Percentiles rank a stretch among this genome's conserved stretches.
Conservation (phyloP, 352 stramenopile genomes). For the Peronospora belbahrii region DNA sequence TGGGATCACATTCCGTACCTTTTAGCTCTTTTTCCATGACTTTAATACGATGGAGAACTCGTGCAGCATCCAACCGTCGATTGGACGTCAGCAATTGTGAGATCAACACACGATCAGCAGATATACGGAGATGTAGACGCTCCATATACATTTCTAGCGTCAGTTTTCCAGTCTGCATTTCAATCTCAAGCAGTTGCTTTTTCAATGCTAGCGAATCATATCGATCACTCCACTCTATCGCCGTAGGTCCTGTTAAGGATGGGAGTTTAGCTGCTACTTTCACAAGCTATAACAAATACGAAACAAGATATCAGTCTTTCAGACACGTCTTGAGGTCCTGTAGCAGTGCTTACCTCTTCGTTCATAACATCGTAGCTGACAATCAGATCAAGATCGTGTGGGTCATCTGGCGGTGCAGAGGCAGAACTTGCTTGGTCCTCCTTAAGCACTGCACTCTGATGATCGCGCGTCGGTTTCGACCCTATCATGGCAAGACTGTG, state of each 20-base stretch:
- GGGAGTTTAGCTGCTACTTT: constrained; percentile 52
- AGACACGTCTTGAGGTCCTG: neutral
- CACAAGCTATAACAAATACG: constrained; percentile 33
- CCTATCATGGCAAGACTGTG: neutral
- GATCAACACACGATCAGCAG: constrained; percentile 42
- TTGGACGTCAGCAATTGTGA: constrained; percentile 32
- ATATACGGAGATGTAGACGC: constrained; percentile 40
- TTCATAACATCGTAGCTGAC: constrained; percentile 83
- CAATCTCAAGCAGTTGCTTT: constrained; percentile 76
- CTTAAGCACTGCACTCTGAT: neutral
- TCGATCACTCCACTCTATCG: constrained; percentile 42
- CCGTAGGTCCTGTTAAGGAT: constrained; percentile 24
- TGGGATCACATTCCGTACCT: constrained; percentile 23
- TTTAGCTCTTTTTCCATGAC: constrained; percentile 72
- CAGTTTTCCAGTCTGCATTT: constrained; percentile 74
- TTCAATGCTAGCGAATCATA: constrained; percentile 65
- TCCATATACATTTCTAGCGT: constrained; percentile 66
- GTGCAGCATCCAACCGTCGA: constrained; percentile 47
- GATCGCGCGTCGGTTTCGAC: neutral
- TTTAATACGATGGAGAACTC: constrained; percentile 67
- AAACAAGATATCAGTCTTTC: constrained; percentile 3
- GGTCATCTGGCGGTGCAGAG: constrained; percentile 19
- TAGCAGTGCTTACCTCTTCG: constrained; percentile 45
- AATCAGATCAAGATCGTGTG: constrained; percentile 64
- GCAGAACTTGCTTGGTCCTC: constrained; percentile 1